Conservation (phyloP, 176 grass and related monocot genomes). For the bread wheat (Triticum aestivum) region IWGSC_CS_RefSeq_v2.1 NC_057798.1:665677295-665677794, state of each 20-base stretch:
- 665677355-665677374: neutral
- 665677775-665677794: constrained; percentile 31
- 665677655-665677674: neutral
- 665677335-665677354: neutral
- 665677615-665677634: neutral
- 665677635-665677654: neutral
- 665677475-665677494: neutral
- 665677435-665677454: constrained; percentile 4
- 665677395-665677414: neutral
- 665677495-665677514: neutral
- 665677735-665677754: constrained; percentile 42
- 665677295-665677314: neutral
- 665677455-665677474: neutral
- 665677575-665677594: neutral
- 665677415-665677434: constrained; percentile 3
- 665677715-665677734: constrained; percentile 17
- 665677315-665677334: neutral
- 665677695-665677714: constrained; percentile 12
- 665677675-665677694: neutral
- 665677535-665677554: constrained; percentile 12
- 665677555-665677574: neutral
- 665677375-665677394: constrained; percentile 8
- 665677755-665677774: constrained; percentile 37
- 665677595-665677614: neutral
- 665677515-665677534: neutral